Conservation (phyloP, 2,329 filamentous ascomycete genomes). For the Botrytis cinerea region DNA sequence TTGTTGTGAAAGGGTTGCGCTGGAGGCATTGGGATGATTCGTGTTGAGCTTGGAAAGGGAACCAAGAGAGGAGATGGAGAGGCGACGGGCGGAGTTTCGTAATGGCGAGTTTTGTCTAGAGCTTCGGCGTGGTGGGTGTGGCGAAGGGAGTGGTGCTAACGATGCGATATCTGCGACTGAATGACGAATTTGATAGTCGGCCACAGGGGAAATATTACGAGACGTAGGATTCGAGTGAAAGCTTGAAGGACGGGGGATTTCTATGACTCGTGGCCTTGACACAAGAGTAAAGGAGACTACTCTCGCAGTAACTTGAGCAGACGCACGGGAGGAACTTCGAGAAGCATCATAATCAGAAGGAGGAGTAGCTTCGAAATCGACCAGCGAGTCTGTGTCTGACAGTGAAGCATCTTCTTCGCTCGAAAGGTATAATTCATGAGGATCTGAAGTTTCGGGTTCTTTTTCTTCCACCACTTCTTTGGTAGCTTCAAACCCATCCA, state of each 20-base stretch:
- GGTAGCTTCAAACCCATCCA: conserved; percentile 32
- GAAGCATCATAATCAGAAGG: conserved; percentile 43
- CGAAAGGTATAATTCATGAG: conserved; percentile 64
- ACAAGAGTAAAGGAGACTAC: conserved; percentile 60
- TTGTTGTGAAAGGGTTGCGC: conserved; percentile 9
- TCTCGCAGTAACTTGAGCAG: conserved; percentile 57
- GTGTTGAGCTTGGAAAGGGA: conserved; percentile 21
- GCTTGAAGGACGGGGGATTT: conserved; percentile 39
- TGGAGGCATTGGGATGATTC: conserved; percentile 8
- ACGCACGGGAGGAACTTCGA: conserved; percentile 34
- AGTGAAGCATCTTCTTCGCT: conserved; percentile 67
- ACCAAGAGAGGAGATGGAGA: conserved; percentile 30
- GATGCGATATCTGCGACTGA: conserved; percentile 18
- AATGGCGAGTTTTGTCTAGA: conserved; percentile 12
- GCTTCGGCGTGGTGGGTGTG: conserved; percentile 14
- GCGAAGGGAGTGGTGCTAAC: not conserved
- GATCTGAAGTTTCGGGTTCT: conserved; percentile 36
- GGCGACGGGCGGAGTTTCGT: conserved; percentile 14
- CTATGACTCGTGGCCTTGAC: conserved; percentile 56
- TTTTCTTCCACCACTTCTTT: conserved; percentile 29
- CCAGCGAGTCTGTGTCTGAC: conserved; percentile 57
- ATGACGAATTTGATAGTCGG: conserved; percentile 19
- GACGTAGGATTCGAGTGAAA: conserved; percentile 17
- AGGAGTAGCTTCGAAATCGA: conserved; percentile 45
- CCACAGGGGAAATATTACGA: conserved; percentile 8